A percentile compares a stretch with the other conserved stretches of the same genome.
Evolutionary conservation across 441 rosid genomes (phyloP).

Genomic region (Pelargonium citronellum): DNA sequence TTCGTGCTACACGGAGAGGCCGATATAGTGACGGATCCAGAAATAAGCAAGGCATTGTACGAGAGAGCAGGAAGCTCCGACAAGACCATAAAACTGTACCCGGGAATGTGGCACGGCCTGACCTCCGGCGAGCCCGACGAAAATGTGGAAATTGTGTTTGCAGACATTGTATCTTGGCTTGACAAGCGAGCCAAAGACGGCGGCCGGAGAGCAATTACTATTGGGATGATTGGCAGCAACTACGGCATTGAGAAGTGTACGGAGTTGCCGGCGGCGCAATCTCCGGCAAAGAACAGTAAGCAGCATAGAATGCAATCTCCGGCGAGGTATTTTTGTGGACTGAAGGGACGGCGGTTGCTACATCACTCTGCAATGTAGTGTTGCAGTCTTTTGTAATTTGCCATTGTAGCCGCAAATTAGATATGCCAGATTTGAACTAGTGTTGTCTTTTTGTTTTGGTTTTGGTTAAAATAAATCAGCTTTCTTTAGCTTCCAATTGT

Average conservation of each 20-base stretch:
- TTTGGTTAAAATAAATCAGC: not conserved
- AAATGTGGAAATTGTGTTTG: constrained; percentile 63
- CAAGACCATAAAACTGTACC: constrained; percentile 65
- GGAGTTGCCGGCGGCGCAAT: not conserved
- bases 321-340: constrained; percentile 47
- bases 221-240: constrained; percentile 27
- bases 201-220: not conserved
- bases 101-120: constrained; percentile 90
- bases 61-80: constrained; percentile 61
- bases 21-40: constrained; percentile 89
- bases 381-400: not conserved
- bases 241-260: constrained; percentile 25
- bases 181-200: constrained; percentile 37
- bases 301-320: constrained; percentile 9
- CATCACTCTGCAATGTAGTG: constrained; percentile 61
- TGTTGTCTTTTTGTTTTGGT: not conserved
- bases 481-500: not conserved
- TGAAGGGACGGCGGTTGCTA: constrained; percentile 43
- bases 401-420: too few relatives aligned
- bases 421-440: not conserved
- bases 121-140: constrained; percentile 79
- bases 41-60: constrained; percentile 81
- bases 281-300: not conserved
- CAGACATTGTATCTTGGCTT: constrained; percentile 71
- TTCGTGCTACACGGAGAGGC: constrained; percentile 85